phyloP scores from a whole-genome alignment of 352 stramenopile genomes.

The Pythium volutum region DNA sequence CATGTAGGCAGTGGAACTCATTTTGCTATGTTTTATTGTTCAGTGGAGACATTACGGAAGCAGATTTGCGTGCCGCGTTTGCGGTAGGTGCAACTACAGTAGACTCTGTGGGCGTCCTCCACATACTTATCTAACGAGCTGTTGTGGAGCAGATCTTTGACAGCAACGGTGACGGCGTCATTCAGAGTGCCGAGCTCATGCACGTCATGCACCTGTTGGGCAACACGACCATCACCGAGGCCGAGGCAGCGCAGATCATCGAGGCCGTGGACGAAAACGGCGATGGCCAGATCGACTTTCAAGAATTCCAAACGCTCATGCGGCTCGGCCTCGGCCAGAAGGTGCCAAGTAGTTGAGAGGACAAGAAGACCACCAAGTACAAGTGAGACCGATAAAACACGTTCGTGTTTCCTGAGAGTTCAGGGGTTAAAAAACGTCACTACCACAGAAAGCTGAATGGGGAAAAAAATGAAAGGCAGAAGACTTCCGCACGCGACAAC shows the following conservation, averaged over 20 bases:
- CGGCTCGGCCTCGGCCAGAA: slow-evolving; percentile 21
- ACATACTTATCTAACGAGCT: not conserved
- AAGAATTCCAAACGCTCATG: slow-evolving; percentile 80
- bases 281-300: slow-evolving; percentile 85
- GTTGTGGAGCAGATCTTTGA: slow-evolving; percentile 56
- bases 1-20: not conserved
- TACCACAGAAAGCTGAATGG: not conserved
- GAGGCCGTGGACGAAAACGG: slow-evolving; percentile 73
- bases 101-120: not conserved
- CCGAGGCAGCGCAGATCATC: slow-evolving; percentile 63
- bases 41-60: slow-evolving; percentile 48
- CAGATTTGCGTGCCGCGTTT: slow-evolving; percentile 64
- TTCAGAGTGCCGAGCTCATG: slow-evolving; percentile 58
- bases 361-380: no score
- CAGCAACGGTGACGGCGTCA: slow-evolving; percentile 66
- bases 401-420: not conserved
- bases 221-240: slow-evolving; percentile 41
- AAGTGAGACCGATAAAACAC: not conserved
- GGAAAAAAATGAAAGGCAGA: not conserved
- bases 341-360: not conserved
- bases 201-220: slow-evolving; percentile 61
- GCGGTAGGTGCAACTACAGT: slow-evolving; percentile 26
- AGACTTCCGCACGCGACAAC: not conserved
- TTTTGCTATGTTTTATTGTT: not conserved
- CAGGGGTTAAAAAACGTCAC: not conserved